Conservation (phyloP, 768 basidiomycete species). For the Suillus sp. region DNA sequence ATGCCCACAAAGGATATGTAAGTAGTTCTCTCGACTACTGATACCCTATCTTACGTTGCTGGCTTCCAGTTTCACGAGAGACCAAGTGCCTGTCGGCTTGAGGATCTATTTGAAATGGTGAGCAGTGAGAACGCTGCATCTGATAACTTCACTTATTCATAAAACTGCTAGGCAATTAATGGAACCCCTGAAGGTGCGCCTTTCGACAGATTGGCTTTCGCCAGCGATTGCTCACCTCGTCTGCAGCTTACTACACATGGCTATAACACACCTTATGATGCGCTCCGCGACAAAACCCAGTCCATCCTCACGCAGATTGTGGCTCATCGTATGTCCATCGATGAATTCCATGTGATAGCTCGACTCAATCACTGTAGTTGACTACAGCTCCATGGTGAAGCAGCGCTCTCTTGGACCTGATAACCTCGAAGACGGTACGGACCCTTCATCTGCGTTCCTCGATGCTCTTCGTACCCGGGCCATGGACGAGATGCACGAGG, state of each 20-base stretch:
- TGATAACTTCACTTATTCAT: background rate
- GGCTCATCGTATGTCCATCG: constrained; percentile 64
- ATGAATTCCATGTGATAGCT: constrained; percentile 6
- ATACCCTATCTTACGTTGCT: constrained; percentile 82
- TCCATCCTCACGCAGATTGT: constrained; percentile 87
- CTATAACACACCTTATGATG: constrained; percentile 82
- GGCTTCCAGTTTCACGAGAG: constrained; percentile 68
- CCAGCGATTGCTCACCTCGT: constrained; percentile 41
- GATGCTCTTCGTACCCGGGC: constrained; percentile 81
- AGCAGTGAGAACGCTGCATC: constrained; percentile 25
- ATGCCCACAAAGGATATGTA: constrained; percentile 89
- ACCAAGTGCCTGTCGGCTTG: constrained; percentile 83
- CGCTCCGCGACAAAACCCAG: constrained; percentile 79
- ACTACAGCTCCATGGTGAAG: constrained; percentile 69
- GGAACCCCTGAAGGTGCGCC: constrained; percentile 49
- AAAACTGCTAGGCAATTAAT: constrained; percentile 43
- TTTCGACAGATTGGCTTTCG: constrained; percentile 3
- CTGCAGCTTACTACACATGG: constrained; percentile 79
- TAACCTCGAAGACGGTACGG: constrained; percentile 67
- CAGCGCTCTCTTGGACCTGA: constrained; percentile 80
- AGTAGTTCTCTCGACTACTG: constrained; percentile 59
- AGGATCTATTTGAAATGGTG: constrained; percentile 83
- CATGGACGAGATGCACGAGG: constrained; percentile 84
- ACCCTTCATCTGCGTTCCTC: constrained; percentile 75
- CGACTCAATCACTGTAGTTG: constrained; percentile 36